Evolutionary conservation across 192 early-diverging fungal species (phyloP).

Genomic region (Umbelopsis isabellina): DNA sequence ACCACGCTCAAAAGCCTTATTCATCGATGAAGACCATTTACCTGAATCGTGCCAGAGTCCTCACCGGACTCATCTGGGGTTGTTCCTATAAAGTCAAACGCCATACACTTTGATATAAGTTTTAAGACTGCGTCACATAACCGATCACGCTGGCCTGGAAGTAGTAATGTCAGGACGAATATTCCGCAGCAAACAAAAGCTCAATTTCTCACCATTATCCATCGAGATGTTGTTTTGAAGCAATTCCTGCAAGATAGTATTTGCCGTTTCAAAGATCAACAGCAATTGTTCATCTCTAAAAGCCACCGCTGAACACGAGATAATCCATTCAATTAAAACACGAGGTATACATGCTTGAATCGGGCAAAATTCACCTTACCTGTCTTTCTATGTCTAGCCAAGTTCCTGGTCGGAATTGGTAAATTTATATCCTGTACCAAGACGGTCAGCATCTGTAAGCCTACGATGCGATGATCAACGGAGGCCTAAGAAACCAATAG

Average conservation of each 20-base stretch:
- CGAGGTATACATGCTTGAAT: not conserved
- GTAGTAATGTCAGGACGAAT: not conserved
- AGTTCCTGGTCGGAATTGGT: slow-evolving; percentile 58
- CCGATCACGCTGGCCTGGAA: slow-evolving; percentile 43
- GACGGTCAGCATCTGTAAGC: slow-evolving; percentile 65
- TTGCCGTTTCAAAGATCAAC: slow-evolving; percentile 35
- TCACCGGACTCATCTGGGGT: slow-evolving; percentile 79
- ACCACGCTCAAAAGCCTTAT: not conserved
- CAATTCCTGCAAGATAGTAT: slow-evolving; percentile 46
- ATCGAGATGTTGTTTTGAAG: slow-evolving; percentile 42
- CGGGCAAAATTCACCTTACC: slow-evolving; percentile 38
- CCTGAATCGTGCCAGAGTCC: slow-evolving; percentile 71
- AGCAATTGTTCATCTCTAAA: slow-evolving; percentile 50
- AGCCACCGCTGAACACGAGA: slow-evolving; percentile 40
- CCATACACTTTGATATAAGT: slow-evolving; percentile 69
- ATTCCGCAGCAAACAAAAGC: not conserved
- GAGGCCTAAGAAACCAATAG: slow-evolving; percentile 42
- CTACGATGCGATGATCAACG: slow-evolving; percentile 61
- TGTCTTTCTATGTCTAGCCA: slow-evolving; percentile 72
- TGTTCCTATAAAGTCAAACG: slow-evolving; percentile 84
- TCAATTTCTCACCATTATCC: slow-evolving; percentile 40
- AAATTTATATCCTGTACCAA: slow-evolving; percentile 80
- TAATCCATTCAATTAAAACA: not conserved
- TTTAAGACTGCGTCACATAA: slow-evolving; percentile 55
- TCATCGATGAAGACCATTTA: slow-evolving; percentile 21